phyloP scores from a whole-genome alignment of 805 yeast species.

The Candida methanosorbosa region DNA sequence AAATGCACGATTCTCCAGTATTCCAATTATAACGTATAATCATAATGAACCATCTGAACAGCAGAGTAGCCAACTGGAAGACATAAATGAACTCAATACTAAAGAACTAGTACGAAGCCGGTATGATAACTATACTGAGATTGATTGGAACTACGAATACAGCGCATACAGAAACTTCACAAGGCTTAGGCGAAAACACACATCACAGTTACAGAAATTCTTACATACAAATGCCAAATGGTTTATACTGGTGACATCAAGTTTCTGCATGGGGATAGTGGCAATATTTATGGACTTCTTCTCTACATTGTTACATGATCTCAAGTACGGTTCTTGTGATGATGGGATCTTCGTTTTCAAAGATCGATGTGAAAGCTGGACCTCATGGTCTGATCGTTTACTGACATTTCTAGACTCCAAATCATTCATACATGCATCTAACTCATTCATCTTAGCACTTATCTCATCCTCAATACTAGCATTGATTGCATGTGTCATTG shows the following conservation, averaged over 20 bases:
- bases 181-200: constrained; percentile 1
- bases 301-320: constrained; percentile 41
- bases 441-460: constrained; percentile 28
- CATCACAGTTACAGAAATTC: constrained; percentile 3
- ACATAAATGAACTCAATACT: too few species aligned
- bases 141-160: constrained; percentile 47
- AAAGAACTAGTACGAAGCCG: constrained; percentile 3
- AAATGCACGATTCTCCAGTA: too few species aligned
- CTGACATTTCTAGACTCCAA: constrained; percentile 20
- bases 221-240: constrained; percentile 30
- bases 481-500: constrained; percentile 24
- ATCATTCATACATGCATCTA: constrained; percentile 9
- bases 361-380: constrained; percentile 25
- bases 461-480: constrained; percentile 31
- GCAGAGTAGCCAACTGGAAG: too few species aligned
- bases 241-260: constrained; percentile 35
- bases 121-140: constrained; percentile 33
- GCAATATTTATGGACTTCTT: constrained; percentile 41
- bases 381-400: constrained; percentile 24
- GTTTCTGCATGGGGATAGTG: constrained; percentile 38
- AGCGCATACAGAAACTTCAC: constrained; percentile 5
- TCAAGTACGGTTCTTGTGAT: constrained; percentile 44
- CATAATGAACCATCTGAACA: too few species aligned
- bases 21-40: too few species aligned
- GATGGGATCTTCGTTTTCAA: constrained; percentile 17